phyloP scores from a whole-genome alignment of 352 stramenopile genomes.

The Globisporangium sylvaticum region DNA sequence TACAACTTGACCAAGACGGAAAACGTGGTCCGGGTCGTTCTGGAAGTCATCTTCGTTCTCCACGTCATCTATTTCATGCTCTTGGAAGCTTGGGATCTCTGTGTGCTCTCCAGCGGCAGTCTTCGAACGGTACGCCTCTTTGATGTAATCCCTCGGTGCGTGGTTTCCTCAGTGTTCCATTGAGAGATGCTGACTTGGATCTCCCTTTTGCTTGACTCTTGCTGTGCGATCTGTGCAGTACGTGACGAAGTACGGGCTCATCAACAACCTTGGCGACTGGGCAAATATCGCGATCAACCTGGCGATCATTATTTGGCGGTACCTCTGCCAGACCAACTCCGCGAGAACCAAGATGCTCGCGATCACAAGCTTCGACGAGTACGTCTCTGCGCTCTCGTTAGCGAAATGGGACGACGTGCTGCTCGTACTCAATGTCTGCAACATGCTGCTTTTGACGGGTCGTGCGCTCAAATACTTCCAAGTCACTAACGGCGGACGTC shows the following conservation, averaged over 20 bases:
- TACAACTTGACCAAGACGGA: slow-evolving; percentile 52
- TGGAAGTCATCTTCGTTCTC: slow-evolving; percentile 43
- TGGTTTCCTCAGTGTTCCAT: neutral
- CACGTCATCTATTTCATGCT: slow-evolving; percentile 63
- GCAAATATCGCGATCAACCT: slow-evolving; percentile 55
- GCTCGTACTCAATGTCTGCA: slow-evolving; percentile 61
- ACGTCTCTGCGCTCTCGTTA: slow-evolving; percentile 38
- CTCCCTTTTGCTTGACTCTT: neutral
- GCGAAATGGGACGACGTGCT: slow-evolving; percentile 60
- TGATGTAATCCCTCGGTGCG: neutral
- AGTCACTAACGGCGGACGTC: slow-evolving; percentile 53
- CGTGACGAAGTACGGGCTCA: slow-evolving; percentile 50
- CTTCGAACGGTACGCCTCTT: slow-evolving; percentile 31
- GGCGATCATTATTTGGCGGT: slow-evolving; percentile 56
- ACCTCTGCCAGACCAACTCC: slow-evolving; percentile 38
- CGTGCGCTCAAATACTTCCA: slow-evolving; percentile 73
- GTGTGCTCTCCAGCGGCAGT: slow-evolving; percentile 52
- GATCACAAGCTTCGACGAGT: slow-evolving; percentile 57
- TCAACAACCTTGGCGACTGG: slow-evolving; percentile 71
- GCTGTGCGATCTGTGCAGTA: slow-evolving; percentile 30
- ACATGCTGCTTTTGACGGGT: slow-evolving; percentile 58
- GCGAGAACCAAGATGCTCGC: slow-evolving; percentile 34
- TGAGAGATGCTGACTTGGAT: neutral
- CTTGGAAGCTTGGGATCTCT: slow-evolving; percentile 62
- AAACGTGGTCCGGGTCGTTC: slow-evolving; percentile 38